Base-by-base conservation (phyloP, 1,139 yeast species). In the Waltiozyma sp. region DNA sequence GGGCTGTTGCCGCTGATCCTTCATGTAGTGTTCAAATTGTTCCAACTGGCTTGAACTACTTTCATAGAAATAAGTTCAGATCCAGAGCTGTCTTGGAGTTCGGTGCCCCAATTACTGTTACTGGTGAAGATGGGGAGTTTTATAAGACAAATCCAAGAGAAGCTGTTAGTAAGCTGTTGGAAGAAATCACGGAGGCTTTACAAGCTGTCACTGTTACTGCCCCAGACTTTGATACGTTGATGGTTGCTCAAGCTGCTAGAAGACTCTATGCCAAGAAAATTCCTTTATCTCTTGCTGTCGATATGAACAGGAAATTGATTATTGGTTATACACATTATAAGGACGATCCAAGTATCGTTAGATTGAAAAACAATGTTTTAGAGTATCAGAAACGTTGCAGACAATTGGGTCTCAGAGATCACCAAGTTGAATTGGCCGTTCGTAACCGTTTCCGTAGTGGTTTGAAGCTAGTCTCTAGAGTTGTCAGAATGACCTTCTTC, bases 191-290 rank as follows among this genome's bases (percentile, higher is more conserved):
- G 3, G 64, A 72, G 39, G 76, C 85, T 4, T 62, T 82, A 51
- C 75, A 71, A 45, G 72, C 80, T 19, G 89, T 82, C n/a, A 81
- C 88, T 0, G 80, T 80, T 2, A 80, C 81, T 38, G 80, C 87
- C 49, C 79, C 80, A 26, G 97, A 91, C 60, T 91, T 80, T 63
- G 97, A 89, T 52, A 87, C 96, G 8, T 68, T 91, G 45, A 84
- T 88, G 80, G 86, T 86, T 19, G 80, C 89, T 40, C 98, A 91
- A 62, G 95, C 96, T 3, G 95, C 93, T 21, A 75, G 96, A 62
- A 72, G 98, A 57, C 70, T 91, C 45, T 91, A 89, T 31, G 80
- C 80, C 49, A 73, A 77, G 41, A 71, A 76, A 49, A 69, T 88
- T 41, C 95, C 97, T 0, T 65, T 89, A 43, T 85, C 95, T 1